Base-by-base conservation (phyloP, 768 basidiomycete species). In the Tylopilus balloui region DNA sequence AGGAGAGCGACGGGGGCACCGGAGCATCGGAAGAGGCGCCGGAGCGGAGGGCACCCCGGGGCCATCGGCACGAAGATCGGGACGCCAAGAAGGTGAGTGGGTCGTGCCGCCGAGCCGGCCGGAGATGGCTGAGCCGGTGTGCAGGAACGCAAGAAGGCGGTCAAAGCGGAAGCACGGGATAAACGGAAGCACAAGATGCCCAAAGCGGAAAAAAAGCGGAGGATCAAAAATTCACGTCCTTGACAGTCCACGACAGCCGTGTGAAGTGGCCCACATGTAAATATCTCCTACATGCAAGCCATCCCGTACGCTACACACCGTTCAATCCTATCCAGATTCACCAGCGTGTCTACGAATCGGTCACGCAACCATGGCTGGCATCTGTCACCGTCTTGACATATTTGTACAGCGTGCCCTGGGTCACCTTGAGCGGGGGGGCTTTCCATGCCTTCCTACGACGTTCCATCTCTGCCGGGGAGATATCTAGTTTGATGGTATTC, bases 131-230 rank as follows among this genome's bases (percentile, higher is more conserved):
- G 32, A 52, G 46, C 44, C 29, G 51, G 47, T 47, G 45, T 49
- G 15, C 57, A 95, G 93, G 92, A 94, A 67, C 82, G 94, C 20
- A 97, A 98, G 71, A 90, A 90, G 64, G 83, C 84, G 4, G 80
- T 78, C 23, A 97, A 97, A 66, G 85, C 83, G 47, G 89, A 90
- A 66, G 84, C 88, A 32, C 78, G 84, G 60, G 93, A 96, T 72
- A 88, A 80, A 66, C 78, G 95, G 53, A 91, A 92, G 68, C 76
- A 80, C 58, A 98, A 98, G 73, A 92, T 97, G 77, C 89, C 94
- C 39, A 98, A 98, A 65, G 83, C 86, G 35, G 92, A 95, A 70
- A 98, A 97, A 75, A 91, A 91, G 72, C 78, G 82, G 35, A 80
- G 79, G 54, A 77, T 97, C 58, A 96, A 91, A 60, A 56, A 63